Evolutionary conservation across 805 yeast genomes (phyloP), one percentile per base, ranked within the genome.

Genomic region (Suhomyces sp.): DNA sequence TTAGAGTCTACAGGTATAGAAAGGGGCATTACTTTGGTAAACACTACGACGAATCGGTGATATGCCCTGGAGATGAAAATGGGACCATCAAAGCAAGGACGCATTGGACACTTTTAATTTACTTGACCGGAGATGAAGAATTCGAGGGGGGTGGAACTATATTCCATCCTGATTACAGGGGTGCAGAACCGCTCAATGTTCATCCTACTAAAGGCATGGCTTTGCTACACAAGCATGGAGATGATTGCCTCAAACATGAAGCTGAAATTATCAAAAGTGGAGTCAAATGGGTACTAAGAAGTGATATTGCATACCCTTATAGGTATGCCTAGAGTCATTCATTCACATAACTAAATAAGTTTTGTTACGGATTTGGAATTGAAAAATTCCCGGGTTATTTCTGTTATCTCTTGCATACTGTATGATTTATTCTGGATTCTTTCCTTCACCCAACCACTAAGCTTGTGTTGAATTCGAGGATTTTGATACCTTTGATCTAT

Each of bases 401-500:
- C 54, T 24, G 68, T 45, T 2, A 64, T 54, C 22, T 58, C 53
- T 6, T 56, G 45, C 24, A 57, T 47, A 15, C 40, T 10, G 47
- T 38, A 22, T 41, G 48, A 13, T 44, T 51, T 15, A 9, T 24
- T 5, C 27, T 46, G 48, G 6, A 71, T 52, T 31, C 72, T 52
- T n/a, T 65, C 62, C 33, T 59, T 58, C 7, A 91, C 86, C 97
- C 97, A 91, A 2, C 79, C 79, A 35, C 94, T 86, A 33, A 91
- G 66, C 62, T 88, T 88, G 0, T 57, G 51, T 57, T 79, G 82
- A 15, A 89, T 83, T 27, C 73, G 66, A 1, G 61, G 59, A 2
- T 65, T 64, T 2, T 60, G 61, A 57, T 80, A 93, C 50, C 97
- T 73, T 31, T 67, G 68, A 65, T 93, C 98, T 13, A 91, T 60